A percentile compares a stretch with the other conserved stretches of the same genome.
phyloP scores from a whole-genome alignment of 805 yeast species.

The Sungouiozyma intestinalis region DNA sequence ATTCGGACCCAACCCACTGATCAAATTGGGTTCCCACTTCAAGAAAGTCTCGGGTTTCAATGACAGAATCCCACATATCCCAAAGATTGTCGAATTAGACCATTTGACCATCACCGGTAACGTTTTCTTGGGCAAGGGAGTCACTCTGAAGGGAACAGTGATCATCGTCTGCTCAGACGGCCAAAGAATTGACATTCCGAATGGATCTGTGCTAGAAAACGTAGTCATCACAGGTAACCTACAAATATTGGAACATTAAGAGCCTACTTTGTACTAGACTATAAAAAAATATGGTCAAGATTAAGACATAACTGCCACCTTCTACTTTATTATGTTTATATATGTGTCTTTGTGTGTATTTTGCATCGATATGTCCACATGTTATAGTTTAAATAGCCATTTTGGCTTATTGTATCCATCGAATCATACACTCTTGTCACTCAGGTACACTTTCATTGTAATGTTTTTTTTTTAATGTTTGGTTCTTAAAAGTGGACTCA shows the following conservation, averaged over 20 bases:
- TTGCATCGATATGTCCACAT: too few relatives aligned
- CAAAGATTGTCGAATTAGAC: constrained; percentile 90
- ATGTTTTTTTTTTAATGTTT: not conserved
- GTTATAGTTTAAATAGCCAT: too few relatives aligned
- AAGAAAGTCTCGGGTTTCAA: constrained; percentile 91
- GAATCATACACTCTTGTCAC: too few relatives aligned
- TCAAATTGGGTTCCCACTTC: constrained; percentile 93
- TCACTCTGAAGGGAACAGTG: constrained; percentile 91
- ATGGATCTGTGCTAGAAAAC: constrained; percentile 88
- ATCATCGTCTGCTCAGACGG: constrained; percentile 97
- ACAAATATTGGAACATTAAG: constrained; percentile 44
- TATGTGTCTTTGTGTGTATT: not conserved
- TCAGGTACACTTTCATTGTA: too few relatives aligned
- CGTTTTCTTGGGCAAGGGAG: constrained; percentile 81
- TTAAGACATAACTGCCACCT: too few relatives aligned
- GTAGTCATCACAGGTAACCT: constrained; percentile 96
- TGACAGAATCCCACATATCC: constrained; percentile 72
- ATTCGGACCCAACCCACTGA: constrained; percentile 85
- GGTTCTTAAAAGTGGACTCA: not conserved
- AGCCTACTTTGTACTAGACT: too few relatives aligned
- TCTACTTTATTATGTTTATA: not conserved
- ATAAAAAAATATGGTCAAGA: too few relatives aligned
- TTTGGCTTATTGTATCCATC: too few relatives aligned
- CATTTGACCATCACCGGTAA: constrained; percentile 97
- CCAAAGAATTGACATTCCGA: constrained; percentile 92